Evolutionary conservation across 257 asterid genomes (phyloP).

Genomic region (Avicennia marina): DNA sequence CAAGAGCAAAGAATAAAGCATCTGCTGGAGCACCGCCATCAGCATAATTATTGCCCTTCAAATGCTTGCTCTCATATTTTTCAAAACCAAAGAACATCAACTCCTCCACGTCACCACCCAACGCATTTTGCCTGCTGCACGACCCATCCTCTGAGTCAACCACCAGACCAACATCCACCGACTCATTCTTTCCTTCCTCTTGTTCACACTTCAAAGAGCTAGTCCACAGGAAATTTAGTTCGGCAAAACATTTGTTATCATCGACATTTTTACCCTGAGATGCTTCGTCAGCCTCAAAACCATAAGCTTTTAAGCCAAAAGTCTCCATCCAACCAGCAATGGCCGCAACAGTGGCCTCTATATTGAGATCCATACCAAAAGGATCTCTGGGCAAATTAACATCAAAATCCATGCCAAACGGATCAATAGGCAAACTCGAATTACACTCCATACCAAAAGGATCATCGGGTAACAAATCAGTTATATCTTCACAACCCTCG

Average conservation of each 20-base stretch:
- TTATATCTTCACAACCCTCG: constrained; percentile 38
- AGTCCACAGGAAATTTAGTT: constrained; percentile 36
- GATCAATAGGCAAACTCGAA: constrained; percentile 39
- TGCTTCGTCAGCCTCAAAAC: constrained; percentile 31
- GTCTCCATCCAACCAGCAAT: constrained; percentile 50
- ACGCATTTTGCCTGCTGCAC: background rate
- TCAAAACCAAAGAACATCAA: constrained; percentile 42
- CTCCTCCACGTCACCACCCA: constrained; percentile 31
- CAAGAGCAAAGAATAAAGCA: constrained; percentile 48
- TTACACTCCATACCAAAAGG: constrained; percentile 44
- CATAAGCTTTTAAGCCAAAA: constrained; percentile 31
- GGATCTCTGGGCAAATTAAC: constrained; percentile 57
- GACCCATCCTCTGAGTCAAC: constrained; percentile 22
- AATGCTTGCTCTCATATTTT: constrained; percentile 28
- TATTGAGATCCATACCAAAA: constrained; percentile 38
- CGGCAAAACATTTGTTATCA: constrained; percentile 27
- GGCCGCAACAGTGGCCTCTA: constrained; percentile 32
- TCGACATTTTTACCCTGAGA: constrained; percentile 24
- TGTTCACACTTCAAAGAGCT: constrained; percentile 28
- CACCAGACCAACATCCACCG: constrained; percentile 14
- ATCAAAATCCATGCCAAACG: constrained; percentile 32
- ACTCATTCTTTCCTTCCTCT: constrained; percentile 17
- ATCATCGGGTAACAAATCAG: constrained; percentile 59
- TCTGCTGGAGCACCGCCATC: constrained; percentile 46
- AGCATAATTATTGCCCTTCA: constrained; percentile 10